A percentile compares a stretch with the other conserved stretches of the same genome.
Evolutionary conservation across 2,329 filamentous ascomycete species (phyloP).

Genomic region (Aspergillus felis): DNA sequence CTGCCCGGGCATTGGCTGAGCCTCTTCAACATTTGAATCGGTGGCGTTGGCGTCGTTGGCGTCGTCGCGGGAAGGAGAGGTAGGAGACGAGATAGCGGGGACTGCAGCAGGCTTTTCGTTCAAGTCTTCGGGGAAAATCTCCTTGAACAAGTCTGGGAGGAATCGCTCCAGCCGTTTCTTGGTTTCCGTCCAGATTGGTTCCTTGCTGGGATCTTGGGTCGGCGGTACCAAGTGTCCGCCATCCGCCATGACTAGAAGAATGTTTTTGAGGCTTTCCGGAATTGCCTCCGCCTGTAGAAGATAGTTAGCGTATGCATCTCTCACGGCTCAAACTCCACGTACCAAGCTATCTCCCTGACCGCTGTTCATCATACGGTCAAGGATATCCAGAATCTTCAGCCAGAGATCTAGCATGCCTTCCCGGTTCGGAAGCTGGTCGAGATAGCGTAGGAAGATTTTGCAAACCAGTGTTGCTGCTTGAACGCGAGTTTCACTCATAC

Average conservation of each 20-base stretch:
- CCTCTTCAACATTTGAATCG: slow-evolving; percentile 11
- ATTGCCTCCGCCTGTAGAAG: slow-evolving; percentile 78
- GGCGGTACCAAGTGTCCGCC: slow-evolving; percentile 79
- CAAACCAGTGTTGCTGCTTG: slow-evolving; percentile 87
- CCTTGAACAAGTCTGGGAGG: slow-evolving; percentile 55
- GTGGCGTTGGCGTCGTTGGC: slow-evolving; percentile 12
- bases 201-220: slow-evolving; percentile 45
- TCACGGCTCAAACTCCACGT: slow-evolving; percentile 19
- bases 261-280: slow-evolving; percentile 92
- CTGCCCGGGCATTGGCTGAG: background rate
- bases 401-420: slow-evolving; percentile 88
- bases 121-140: slow-evolving; percentile 50
- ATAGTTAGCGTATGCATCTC: slow-evolving; percentile 7
- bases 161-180: slow-evolving; percentile 58
- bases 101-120: slow-evolving; percentile 17
- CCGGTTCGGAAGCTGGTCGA: slow-evolving; percentile 78
- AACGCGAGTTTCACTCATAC: slow-evolving; percentile 93
- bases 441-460: slow-evolving; percentile 93
- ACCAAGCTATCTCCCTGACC: slow-evolving; percentile 86
- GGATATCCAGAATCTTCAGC: slow-evolving; percentile 86
- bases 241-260: slow-evolving; percentile 89
- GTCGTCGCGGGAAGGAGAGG: background rate
- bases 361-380: slow-evolving; percentile 94
- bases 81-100: slow-evolving; percentile 18
- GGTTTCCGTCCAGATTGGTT: slow-evolving; percentile 59